Base-by-base conservation (phyloP, 805 yeast species). In the Metschnikowia baotianmanensis region DNA sequence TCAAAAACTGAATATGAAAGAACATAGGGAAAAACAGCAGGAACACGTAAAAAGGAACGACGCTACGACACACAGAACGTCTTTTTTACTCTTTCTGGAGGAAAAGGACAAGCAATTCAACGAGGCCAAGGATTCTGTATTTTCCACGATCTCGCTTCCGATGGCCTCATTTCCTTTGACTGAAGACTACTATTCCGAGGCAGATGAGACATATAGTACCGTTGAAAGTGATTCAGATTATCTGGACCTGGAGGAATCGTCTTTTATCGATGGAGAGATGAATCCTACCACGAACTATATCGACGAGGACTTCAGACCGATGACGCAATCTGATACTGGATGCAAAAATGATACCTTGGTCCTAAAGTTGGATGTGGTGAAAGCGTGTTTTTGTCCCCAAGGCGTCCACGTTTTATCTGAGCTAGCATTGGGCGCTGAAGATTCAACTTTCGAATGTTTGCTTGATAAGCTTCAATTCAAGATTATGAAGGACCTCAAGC, bases 41-140 rank as follows among this genome's bases (percentile, higher is more conserved):
- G 67, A 69, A 2, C 95, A 86, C 58, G 62, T 90, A 1, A 63
- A 76, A 15, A 48, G 67, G 6, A 85, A 87, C 52, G 99, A 93
- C 67, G 84, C 86, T 0, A 88, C 96, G 0, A 88, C 79, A 47
- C 93, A 87, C 50, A 64, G 99, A 40, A 68, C 80, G 16, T 82
- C 93, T 0, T 90, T 88, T 57, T 59, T 91, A 21, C 58, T 91
- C 7, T 73, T 76, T 3, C 72, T 70, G 6, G 69, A 71, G 11
- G 62, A 65, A 11, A 74, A 82, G 39, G 74, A 72, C 35, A 58
- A 63, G 0, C 51, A 51, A 1, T 86, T 82, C 49, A 61, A 68
- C n/a, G 67, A 68, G 5, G 67, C 71, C 0, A 72, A 61, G 46
- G 80, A 82, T 0, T 63, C 76, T 5, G 74, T 84, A 7, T 59